Percentiles rank a stretch among this genome's conserved stretches.
These are phyloP conservation scores for Hypoxylon sp. DNA, from an alignment of 2,329 filamentous ascomycete genomes.

Conservation along the genomic window DNA sequence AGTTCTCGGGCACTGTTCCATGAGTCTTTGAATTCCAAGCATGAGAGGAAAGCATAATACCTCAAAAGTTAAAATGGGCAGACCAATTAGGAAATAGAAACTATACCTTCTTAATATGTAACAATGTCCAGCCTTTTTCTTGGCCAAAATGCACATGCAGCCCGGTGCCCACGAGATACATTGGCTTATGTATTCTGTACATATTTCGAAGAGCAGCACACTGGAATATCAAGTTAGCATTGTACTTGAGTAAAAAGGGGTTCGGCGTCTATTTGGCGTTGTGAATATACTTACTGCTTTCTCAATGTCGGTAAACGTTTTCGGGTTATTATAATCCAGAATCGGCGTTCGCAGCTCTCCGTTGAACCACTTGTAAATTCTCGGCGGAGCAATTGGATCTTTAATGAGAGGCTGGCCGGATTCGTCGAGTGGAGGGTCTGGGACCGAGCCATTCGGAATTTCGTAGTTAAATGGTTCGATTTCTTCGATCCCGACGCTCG, in stretches of 20 bases:
- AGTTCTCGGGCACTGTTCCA: no score
- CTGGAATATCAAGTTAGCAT: slow-evolving; percentile 23
- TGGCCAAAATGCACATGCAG: slow-evolving; percentile 46
- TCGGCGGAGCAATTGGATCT: neutral
- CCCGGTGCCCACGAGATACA: neutral
- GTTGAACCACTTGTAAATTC: slow-evolving; percentile 38
- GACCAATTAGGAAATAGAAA: no score
- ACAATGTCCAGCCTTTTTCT: slow-evolving; percentile 40
- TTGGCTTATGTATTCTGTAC: slow-evolving; percentile 46
- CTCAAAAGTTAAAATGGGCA: no score
- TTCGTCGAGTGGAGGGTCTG: neutral
- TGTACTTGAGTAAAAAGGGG: neutral
- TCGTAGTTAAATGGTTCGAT: neutral
- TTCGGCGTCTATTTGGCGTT: neutral
- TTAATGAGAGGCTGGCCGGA: neutral
- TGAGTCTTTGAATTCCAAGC: no score
- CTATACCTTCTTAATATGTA: slow-evolving; percentile 45
- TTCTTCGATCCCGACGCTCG: neutral
- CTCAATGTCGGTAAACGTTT: slow-evolving; percentile 16
- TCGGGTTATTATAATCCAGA: slow-evolving; percentile 35
- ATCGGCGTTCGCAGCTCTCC: slow-evolving; percentile 42
- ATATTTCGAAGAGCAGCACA: slow-evolving; percentile 36
- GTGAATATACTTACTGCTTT: slow-evolving; percentile 28
- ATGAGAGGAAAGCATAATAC: no score
- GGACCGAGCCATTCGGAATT: neutral